Percentiles rank a stretch among this genome's conserved stretches.
phyloP scores from a whole-genome alignment of 2,329 filamentous ascomycete species.

The Dothiorella sarmentorum region DNA sequence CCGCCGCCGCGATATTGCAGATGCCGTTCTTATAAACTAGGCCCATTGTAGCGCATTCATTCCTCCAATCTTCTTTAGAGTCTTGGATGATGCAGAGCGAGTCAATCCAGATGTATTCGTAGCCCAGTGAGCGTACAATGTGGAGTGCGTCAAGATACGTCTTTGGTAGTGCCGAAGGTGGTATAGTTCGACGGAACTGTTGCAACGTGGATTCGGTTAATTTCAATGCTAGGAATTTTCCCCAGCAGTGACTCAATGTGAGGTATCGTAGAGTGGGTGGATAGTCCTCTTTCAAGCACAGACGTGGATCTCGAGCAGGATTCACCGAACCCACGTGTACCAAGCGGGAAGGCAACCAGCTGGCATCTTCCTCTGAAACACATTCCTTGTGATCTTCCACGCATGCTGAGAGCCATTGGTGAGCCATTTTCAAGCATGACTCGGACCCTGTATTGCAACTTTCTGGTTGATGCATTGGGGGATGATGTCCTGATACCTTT shows the following conservation, averaged over 20 bases:
- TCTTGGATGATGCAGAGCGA: slow-evolving; percentile 21
- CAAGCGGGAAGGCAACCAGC: too few relatives aligned
- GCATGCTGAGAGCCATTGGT: too few relatives aligned
- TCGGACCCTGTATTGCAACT: too few relatives aligned
- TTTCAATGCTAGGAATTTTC: not conserved
- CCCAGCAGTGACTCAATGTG: slow-evolving; percentile 1
- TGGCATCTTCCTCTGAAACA: too few relatives aligned
- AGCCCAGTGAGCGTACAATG: not conserved
- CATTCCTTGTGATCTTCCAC: too few relatives aligned
- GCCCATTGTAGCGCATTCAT: not conserved
- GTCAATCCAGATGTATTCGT: not conserved
- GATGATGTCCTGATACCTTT: too few relatives aligned
- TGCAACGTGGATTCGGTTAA: not conserved
- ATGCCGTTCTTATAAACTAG: not conserved
- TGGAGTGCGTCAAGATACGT: not conserved
- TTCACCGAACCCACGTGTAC: too few relatives aligned
- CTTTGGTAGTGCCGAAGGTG: not conserved
- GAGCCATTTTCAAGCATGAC: too few relatives aligned
- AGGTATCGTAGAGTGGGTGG: not conserved
- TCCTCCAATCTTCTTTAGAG: not conserved
- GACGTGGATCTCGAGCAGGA: not conserved
- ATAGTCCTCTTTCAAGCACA: not conserved
- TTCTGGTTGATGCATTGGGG: too few relatives aligned
- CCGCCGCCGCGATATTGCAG: not conserved
- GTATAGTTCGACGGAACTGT: not conserved